Base-by-base conservation (phyloP, 805 yeast species). In the Zygosaccharomyces kombuchaensis region DNA sequence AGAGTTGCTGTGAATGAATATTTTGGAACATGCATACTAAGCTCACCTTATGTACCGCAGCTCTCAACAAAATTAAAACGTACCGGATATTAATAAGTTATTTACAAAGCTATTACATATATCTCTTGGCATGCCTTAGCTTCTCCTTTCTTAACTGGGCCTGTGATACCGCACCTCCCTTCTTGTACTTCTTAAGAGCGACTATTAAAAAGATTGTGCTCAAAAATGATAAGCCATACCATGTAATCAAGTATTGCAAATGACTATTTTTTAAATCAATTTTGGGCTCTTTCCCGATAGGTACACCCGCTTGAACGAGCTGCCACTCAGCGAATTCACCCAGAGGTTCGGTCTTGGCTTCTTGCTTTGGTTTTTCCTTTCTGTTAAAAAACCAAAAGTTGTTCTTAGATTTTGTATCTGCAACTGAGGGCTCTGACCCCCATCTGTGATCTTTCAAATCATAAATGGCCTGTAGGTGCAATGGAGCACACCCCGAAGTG, bases 231-330 rank as follows among this genome's bases (percentile, higher is more conserved):
- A 91, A 75, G 0, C 96, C 96, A 63, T 87, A 91, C 99, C 99
- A 93, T 0, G 99, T 93, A 16, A 88, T 80, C 59, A 93, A 69
- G 63, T 93, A 93, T 64, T 91, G 96, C 64, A 90, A 68, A 62
- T 93, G 99, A 60, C 89, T 88, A 64, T 93, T 93, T 50, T 84
- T 81, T 60, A 87, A 76, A 54, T 82, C 90, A 27, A 91, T 78
- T 55, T 79, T 80, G n/a, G 96, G 90, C 7, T 73, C 67, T 44
- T 84, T 81, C 1, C 96, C 99, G 9, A 93, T 63, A 9, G 99
- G 99, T 6, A 91, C 91, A 44, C 99, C 99, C 4, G 87, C 83
- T 47, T 74, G 77, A 45, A 80, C 68, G 58, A 85, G 81, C 64
- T 87, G 87, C 46, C 69, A 71, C 40, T 73, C 76, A 35, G 69